phyloP scores from a whole-genome alignment of 805 yeast genomes.

The Kuraishia hungarica region DNA sequence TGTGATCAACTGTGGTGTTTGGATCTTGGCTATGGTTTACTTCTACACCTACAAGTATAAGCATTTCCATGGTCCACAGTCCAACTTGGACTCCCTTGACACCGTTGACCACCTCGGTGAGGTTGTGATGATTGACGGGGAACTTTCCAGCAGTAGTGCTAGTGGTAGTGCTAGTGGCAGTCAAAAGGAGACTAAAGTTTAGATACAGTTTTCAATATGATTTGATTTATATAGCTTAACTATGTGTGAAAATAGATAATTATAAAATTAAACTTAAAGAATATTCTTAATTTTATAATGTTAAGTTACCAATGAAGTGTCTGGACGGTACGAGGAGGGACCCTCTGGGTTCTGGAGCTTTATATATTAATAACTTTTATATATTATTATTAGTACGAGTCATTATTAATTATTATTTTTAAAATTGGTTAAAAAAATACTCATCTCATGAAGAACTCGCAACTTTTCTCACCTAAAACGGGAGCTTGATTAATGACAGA shows the following conservation, averaged over 20 bases:
- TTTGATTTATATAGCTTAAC: neutral
- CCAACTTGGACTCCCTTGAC: conserved; percentile 16
- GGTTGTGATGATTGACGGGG: neutral
- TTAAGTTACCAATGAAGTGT: too few relatives aligned
- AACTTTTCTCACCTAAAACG: too few relatives aligned
- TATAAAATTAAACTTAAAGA: too few relatives aligned
- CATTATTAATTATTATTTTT: too few relatives aligned
- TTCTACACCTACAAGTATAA: conserved; percentile 16
- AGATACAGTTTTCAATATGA: neutral
- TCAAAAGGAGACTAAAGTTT: conserved; percentile 12
- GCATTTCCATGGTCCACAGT: conserved; percentile 17
- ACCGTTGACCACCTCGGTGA: neutral
- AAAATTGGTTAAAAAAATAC: too few relatives aligned
- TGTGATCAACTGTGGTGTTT: conserved; percentile 23
- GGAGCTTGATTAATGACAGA: too few relatives aligned
- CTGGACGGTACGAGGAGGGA: too few relatives aligned
- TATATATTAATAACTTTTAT: too few relatives aligned
- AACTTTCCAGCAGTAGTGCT: neutral
- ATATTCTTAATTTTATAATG: neutral
- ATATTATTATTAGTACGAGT: too few relatives aligned
- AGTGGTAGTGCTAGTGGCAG: neutral
- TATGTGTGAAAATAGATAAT: too few relatives aligned
- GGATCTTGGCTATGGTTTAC: conserved; percentile 16
- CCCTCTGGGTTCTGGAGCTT: too few relatives aligned
- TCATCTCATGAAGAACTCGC: too few relatives aligned